Evolutionary conservation across 495 filamentous ascomycete species (phyloP).

Genomic region (Penicillium salamii): DNA sequence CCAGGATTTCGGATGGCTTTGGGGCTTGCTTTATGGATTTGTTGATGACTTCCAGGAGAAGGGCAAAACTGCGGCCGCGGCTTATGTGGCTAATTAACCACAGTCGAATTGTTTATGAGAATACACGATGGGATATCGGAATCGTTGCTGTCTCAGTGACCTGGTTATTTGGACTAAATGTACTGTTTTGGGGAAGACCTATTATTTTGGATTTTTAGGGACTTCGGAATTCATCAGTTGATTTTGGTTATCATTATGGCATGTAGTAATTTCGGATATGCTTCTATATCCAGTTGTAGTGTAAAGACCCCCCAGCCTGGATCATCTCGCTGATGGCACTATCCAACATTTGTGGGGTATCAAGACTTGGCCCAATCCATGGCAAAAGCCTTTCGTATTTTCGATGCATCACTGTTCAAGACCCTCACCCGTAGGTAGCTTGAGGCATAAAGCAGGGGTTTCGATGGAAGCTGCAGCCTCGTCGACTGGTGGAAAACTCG

Average conservation of each 20-base stretch:
- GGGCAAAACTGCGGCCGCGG: constrained; percentile 18
- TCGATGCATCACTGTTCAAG: neutral
- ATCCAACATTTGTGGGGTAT: too few species aligned
- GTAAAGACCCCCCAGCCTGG: neutral
- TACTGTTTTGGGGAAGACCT: too few species aligned
- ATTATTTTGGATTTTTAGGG: constrained; percentile 1
- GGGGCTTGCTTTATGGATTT: constrained; percentile 55
- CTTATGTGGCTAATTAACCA: constrained; percentile 4
- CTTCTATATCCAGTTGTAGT: neutral
- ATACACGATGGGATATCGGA: too few species aligned
- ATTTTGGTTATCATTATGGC: neutral
- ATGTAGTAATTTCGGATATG: constrained; percentile 9
- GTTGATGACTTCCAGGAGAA: constrained; percentile 46
- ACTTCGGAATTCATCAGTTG: constrained; percentile 13
- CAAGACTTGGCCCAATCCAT: too few species aligned
- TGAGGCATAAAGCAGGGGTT: neutral
- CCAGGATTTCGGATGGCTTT: constrained; percentile 55
- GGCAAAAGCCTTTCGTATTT: too few species aligned
- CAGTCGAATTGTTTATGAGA: neutral
- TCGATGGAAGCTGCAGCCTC: neutral
- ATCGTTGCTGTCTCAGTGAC: neutral
- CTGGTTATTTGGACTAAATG: too few species aligned
- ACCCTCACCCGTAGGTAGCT: neutral
- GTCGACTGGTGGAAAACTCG: neutral
- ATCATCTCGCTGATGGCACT: too few species aligned